Conservation (phyloP, 2,329 filamentous ascomycete genomes). For the Botrytis elliptica region DNA sequence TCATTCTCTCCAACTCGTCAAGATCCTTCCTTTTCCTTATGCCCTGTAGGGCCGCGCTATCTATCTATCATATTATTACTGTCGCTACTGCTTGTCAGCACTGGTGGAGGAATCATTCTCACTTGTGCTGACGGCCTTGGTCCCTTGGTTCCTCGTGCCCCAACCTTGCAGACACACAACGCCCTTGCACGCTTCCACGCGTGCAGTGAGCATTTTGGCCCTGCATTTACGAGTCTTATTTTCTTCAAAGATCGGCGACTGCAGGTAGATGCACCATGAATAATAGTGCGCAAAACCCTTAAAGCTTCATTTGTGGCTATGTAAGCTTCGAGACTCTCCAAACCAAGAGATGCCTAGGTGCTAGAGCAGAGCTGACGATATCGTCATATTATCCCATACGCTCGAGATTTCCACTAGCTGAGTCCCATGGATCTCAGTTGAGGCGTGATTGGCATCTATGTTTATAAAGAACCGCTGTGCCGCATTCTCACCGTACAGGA, state of each 20-base stretch:
- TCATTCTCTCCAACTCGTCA: constrained; percentile 7
- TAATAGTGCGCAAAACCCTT: neutral
- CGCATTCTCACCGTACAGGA: neutral
- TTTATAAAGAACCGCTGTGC: neutral
- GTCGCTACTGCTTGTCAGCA: neutral
- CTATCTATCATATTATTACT: neutral
- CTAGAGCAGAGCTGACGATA: constrained; percentile 1
- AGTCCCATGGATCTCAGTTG: neutral
- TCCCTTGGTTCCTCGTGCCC: neutral
- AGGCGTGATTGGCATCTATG: neutral
- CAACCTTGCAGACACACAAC: neutral
- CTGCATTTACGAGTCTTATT: neutral
- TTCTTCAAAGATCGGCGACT: constrained; percentile 1
- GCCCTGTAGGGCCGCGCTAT: neutral
- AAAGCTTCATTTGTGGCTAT: neutral
- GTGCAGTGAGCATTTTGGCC: neutral
- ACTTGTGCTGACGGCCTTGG: neutral
- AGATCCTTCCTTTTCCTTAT: neutral
- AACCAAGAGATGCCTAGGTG: neutral
- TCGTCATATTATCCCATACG: neutral
- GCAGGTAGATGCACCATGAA: neutral
- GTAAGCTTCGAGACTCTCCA: neutral
- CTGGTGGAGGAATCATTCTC: neutral
- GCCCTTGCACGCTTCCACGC: neutral
- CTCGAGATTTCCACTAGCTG: neutral